Evolutionary conservation across 2,329 filamentous ascomycete genomes (phyloP).

Genomic region (Madurella fahalii): DNA sequence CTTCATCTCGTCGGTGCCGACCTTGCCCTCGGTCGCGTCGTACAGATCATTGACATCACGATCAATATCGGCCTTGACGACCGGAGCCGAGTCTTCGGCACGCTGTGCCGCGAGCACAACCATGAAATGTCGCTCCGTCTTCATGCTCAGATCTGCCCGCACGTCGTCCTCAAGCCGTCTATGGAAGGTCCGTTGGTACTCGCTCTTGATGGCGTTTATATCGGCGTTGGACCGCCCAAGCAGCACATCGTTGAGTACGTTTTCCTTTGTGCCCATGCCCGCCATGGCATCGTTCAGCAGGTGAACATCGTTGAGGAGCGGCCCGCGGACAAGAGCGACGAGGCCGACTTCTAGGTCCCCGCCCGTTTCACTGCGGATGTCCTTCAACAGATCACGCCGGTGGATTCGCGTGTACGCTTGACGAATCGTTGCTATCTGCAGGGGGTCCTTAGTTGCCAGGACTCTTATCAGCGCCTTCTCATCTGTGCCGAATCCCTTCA

Average conservation of each 20-base stretch:
- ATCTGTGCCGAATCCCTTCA: constrained; percentile 89
- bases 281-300: constrained; percentile 67
- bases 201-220: constrained; percentile 75
- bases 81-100: constrained; percentile 71
- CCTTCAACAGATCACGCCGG: constrained; percentile 65
- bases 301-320: constrained; percentile 70
- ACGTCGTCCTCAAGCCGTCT: constrained; percentile 68
- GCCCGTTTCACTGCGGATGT: constrained; percentile 73
- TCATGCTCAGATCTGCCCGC: constrained; percentile 74
- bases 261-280: constrained; percentile 82
- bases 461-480: constrained; percentile 70
- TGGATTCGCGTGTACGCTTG: constrained; percentile 61
- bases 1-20: constrained; percentile 68
- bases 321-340: constrained; percentile 71
- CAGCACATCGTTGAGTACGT: constrained; percentile 79
- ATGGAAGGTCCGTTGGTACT: constrained; percentile 66
- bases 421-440: constrained; percentile 68
- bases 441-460: constrained; percentile 68
- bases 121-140: constrained; percentile 80
- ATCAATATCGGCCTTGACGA: constrained; percentile 69
- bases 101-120: constrained; percentile 72
- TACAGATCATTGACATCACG: constrained; percentile 74
- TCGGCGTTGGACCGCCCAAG: constrained; percentile 83
- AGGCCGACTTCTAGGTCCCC: constrained; percentile 72
- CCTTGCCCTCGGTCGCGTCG: constrained; percentile 67